Evolutionary conservation across 2,329 filamentous ascomycete species (phyloP).

Genomic region (Penicillium sp.): DNA sequence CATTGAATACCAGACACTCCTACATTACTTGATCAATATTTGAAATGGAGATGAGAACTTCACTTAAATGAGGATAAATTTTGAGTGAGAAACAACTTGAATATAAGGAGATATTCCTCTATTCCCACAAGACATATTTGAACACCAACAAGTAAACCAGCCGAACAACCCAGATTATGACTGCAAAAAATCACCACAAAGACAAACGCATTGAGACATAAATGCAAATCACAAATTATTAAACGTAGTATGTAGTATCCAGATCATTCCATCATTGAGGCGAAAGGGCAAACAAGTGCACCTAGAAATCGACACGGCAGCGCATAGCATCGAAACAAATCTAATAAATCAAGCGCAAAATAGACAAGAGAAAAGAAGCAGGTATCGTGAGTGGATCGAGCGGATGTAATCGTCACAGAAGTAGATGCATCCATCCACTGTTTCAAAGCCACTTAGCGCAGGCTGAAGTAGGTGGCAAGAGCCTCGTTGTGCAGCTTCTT

Average conservation of each 20-base stretch:
- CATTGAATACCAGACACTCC: background rate
- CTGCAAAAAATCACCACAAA: background rate
- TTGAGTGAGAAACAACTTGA: background rate
- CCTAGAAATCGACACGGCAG: background rate
- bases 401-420: background rate
- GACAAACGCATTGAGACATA: background rate
- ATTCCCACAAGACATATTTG: background rate
- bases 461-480: conserved; percentile 24
- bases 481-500: conserved; percentile 24
- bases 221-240: background rate
- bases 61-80: background rate
- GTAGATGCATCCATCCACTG: background rate
- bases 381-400: background rate
- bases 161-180: background rate
- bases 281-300: background rate
- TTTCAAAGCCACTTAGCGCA: conserved; percentile 18
- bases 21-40: background rate
- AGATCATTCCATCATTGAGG: conserved; percentile 17
- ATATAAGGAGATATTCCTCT: background rate
- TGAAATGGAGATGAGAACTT: background rate
- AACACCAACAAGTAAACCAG: background rate
- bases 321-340: background rate
- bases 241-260: conserved; percentile 5
- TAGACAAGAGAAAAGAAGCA: background rate
- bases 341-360: background rate